These are phyloP conservation scores for Sherardia arvensis DNA, from an alignment of 257 asterid genomes.

Conservation along the genomic window DNA sequence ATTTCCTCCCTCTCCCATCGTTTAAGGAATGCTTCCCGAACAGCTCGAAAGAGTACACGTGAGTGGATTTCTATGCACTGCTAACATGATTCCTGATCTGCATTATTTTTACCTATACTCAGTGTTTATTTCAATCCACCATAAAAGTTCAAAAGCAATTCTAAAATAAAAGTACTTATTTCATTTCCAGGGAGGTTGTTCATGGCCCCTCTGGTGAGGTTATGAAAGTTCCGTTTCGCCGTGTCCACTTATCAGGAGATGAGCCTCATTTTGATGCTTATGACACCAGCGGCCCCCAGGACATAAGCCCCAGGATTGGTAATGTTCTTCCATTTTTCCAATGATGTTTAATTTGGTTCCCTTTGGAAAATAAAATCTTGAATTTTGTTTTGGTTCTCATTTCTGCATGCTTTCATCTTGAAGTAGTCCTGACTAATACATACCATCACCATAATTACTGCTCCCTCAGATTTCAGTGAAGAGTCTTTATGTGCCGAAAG, in stretches of 20 bases:
- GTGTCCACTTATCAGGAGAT: constrained; percentile 76
- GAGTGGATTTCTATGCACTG: not conserved
- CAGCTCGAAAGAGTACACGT: constrained; percentile 87
- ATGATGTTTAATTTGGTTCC: no score
- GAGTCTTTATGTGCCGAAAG: no score
- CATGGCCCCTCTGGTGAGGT: constrained; percentile 74
- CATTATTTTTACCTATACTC: not conserved
- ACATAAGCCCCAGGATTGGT: constrained; percentile 62
- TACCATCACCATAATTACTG: no score
- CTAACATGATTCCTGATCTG: not conserved
- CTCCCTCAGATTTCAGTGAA: no score
- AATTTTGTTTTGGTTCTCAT: no score
- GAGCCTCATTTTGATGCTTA: constrained; percentile 90
- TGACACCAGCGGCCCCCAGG: constrained; percentile 96
- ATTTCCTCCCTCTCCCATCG: constrained; percentile 88
- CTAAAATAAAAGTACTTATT: not conserved
- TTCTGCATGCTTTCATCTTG: no score
- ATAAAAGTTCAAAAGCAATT: no score
- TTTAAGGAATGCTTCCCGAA: constrained; percentile 90
- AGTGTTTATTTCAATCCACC: not conserved
- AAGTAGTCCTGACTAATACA: no score
- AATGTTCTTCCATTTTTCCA: constrained; percentile 10
- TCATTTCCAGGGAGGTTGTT: constrained; percentile 62
- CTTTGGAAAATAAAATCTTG: no score
- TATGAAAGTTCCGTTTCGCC: constrained; percentile 80